Percentiles rank a stretch among this genome's conserved stretches.
These are phyloP conservation scores for Fusarium tricinctum DNA, from an alignment of 2,329 filamentous ascomycete species.

Conservation along the genomic window DNA sequence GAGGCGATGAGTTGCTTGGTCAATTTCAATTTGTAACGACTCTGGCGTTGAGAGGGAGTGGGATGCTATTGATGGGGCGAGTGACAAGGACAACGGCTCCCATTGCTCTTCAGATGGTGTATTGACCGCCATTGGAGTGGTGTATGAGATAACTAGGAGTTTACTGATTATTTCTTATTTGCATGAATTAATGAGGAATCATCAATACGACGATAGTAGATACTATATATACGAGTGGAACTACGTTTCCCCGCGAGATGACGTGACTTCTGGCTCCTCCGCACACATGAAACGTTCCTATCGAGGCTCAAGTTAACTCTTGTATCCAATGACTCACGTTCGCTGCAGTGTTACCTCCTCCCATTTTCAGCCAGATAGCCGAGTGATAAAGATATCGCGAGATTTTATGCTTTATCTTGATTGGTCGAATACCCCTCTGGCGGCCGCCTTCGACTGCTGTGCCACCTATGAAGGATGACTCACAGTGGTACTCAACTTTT, in stretches of 20 bases:
- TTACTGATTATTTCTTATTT: too few relatives aligned
- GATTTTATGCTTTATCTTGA: not conserved
- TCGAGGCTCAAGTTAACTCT: too few relatives aligned
- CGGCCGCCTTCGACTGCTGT: not conserved
- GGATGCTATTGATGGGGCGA: not conserved
- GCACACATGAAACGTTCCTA: too few relatives aligned
- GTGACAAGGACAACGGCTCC: not conserved
- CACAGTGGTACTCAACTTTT: not conserved
- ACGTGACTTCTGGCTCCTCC: too few relatives aligned
- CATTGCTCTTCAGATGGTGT: not conserved
- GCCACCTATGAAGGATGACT: not conserved
- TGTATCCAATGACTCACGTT: not conserved
- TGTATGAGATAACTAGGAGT: not conserved
- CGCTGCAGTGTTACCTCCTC: not conserved
- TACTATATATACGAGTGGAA: too few relatives aligned
- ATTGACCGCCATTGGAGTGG: not conserved
- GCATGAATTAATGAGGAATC: too few relatives aligned
- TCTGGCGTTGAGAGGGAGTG: constrained; percentile 13
- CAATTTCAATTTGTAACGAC: constrained; percentile 10
- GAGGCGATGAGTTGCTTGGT: constrained; percentile 14
- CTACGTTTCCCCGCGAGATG: too few relatives aligned
- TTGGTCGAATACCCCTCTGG: not conserved
- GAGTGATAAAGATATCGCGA: not conserved
- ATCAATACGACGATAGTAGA: too few relatives aligned
- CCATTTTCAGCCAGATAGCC: not conserved